Evolutionary conservation across 1,139 yeast species (phyloP).

Genomic region (Diutina ranongensis): DNA sequence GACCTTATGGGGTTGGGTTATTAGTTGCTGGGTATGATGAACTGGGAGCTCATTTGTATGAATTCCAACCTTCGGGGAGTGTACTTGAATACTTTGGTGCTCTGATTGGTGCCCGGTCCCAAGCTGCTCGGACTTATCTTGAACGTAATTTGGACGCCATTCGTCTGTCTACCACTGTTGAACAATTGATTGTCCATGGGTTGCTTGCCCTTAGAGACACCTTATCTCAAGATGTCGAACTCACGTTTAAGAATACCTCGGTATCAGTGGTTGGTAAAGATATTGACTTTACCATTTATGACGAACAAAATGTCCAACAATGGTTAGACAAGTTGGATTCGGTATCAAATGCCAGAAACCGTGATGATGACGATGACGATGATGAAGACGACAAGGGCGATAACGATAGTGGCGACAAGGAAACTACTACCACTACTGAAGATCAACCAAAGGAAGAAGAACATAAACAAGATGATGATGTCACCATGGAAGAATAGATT

Average conservation of each 20-base stretch:
- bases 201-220: constrained; percentile 91
- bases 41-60: constrained; percentile 87
- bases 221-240: constrained; percentile 84
- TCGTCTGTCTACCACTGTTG: constrained; percentile 44
- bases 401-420: constrained; percentile 17
- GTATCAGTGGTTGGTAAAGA: constrained; percentile 86
- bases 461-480: neutral
- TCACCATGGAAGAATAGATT: constrained; percentile 1
- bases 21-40: constrained; percentile 89
- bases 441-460: neutral
- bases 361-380: constrained; percentile 29
- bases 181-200: constrained; percentile 76
- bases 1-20: constrained; percentile 97
- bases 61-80: constrained; percentile 93
- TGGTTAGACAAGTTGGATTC: constrained; percentile 65
- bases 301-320: constrained; percentile 75
- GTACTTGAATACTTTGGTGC: constrained; percentile 87
- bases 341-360: constrained; percentile 39
- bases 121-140: constrained; percentile 92
- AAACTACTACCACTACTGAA: neutral
- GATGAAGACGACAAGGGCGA: constrained; percentile 17
- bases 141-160: constrained; percentile 74
- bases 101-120: constrained; percentile 97
- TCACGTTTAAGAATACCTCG: constrained; percentile 73
- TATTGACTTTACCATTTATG: constrained; percentile 61